A percentile compares a stretch with the other conserved stretches of the same genome.
phyloP scores from a whole-genome alignment of 2,329 filamentous ascomycete species.

The Coniochaeta hoffmannii region DNA sequence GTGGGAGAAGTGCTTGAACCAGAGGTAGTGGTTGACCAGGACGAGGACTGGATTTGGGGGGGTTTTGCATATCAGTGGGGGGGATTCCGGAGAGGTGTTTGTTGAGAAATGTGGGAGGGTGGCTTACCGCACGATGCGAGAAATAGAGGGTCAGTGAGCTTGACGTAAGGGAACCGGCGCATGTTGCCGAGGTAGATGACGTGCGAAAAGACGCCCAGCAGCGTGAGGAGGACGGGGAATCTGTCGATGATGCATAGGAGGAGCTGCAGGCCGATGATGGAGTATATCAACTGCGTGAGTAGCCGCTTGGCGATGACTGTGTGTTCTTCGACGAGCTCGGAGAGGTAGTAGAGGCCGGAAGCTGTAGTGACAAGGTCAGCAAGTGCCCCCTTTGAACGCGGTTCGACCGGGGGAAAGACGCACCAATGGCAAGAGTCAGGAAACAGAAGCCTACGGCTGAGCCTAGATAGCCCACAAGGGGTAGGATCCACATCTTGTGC shows the following conservation, averaged over 20 bases:
- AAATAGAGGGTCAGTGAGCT: slow-evolving; percentile 81
- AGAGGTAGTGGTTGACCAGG: slow-evolving; percentile 84
- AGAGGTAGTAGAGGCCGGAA: slow-evolving; percentile 97
- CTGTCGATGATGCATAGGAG: slow-evolving; percentile 73
- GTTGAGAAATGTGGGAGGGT: not conserved
- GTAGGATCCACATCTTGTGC: slow-evolving; percentile 84
- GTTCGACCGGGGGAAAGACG: slow-evolving; percentile 11
- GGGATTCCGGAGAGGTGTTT: not conserved
- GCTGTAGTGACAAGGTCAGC: slow-evolving; percentile 41
- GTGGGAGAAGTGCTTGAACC: slow-evolving; percentile 87
- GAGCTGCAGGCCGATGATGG: slow-evolving; percentile 65
- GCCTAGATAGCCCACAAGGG: slow-evolving; percentile 82
- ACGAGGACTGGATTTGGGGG: slow-evolving; percentile 55
- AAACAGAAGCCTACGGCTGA: slow-evolving; percentile 86
- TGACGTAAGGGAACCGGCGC: slow-evolving; percentile 65
- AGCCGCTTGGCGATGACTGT: slow-evolving; percentile 86
- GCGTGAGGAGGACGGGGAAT: slow-evolving; percentile 70
- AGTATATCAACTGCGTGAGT: slow-evolving; percentile 79
- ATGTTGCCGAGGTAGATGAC: slow-evolving; percentile 85
- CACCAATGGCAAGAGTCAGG: slow-evolving; percentile 87
- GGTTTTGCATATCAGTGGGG: not conserved
- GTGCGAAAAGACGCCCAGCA: slow-evolving; percentile 74
- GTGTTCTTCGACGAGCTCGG: slow-evolving; percentile 95
- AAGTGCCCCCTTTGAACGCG: not conserved
- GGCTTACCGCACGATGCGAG: slow-evolving; percentile 68